A percentile compares a stretch with the other conserved stretches of the same genome.
These are phyloP conservation scores for Candida ulmi DNA, from an alignment of 805 yeast species.

Conservation along the genomic window DNA sequence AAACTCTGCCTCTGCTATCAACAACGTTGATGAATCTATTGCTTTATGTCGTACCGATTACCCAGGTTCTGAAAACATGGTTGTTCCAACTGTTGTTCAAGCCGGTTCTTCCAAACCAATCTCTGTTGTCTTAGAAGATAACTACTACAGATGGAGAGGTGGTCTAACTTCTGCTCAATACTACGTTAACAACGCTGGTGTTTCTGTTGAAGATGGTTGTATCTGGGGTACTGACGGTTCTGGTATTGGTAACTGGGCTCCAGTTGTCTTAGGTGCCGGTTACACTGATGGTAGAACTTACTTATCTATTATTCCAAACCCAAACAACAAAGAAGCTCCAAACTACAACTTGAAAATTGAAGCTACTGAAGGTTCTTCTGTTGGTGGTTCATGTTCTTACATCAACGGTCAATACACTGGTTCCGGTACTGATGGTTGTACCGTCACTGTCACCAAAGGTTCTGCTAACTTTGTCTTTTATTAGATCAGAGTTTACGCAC, in stretches of 20 bases:
- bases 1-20: constrained; percentile 61
- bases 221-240: constrained; percentile 82
- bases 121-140: constrained; percentile 72
- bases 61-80: constrained; percentile 99
- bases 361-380: constrained; percentile 54
- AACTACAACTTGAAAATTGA: constrained; percentile 77
- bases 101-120: constrained; percentile 64
- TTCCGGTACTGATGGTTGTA: constrained; percentile 80
- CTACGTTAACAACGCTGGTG: constrained; percentile 97
- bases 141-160: constrained; percentile 81
- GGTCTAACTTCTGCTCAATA: constrained; percentile 87
- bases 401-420: constrained; percentile 73
- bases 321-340: constrained; percentile 69
- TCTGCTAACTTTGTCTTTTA: constrained; percentile 80
- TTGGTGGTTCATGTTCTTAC: constrained; percentile 75
- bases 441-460: constrained; percentile 84
- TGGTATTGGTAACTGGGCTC: constrained; percentile 97
- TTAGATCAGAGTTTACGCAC: too few species aligned
- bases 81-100: constrained; percentile 76
- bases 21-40: constrained; percentile 57
- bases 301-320: constrained; percentile 91
- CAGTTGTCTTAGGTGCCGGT: constrained; percentile 92
- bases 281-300: constrained; percentile 60
- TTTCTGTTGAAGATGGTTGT: constrained; percentile 85
- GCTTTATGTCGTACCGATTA: constrained; percentile 97